Evolutionary conservation across 2,329 filamentous ascomycete genomes (phyloP), one percentile per base, ranked within the genome.

Genomic region (Aspergillus ochraceoroseus): DNA sequence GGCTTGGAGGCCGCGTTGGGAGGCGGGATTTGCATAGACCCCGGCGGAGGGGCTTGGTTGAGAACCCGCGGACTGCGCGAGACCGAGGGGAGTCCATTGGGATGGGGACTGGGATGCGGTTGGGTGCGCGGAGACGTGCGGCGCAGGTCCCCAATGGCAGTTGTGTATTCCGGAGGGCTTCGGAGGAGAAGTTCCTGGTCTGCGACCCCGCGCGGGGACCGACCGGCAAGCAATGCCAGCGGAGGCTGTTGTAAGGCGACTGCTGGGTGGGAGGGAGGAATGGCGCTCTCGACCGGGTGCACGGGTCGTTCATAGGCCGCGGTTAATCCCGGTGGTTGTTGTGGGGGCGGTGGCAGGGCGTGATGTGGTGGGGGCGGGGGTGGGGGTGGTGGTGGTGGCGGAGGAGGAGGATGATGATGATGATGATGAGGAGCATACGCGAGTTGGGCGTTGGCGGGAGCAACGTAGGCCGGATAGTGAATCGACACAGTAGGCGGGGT

Each of bases 401-500:
- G 52, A 26, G 54, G 51, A n/a, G n/a, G n/a, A n/a, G n/a, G n/a
- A n/a, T n/a, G n/a, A n/a, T n/a, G n/a, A n/a, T n/a, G n/a, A n/a
- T n/a, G n/a, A n/a, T n/a, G n/a, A 43, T 51, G 57, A 39, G 49
- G 61, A 12, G 52, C 55, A 36, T 66, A 68, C 12, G 58, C 42
- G 14, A 57, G 46, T 7, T 57, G 61, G 2, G 57, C 57, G 33
- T 58, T 59, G 13, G 56, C 17, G 5, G 63, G 59, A 15, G 65
- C 63, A 14, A 68, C 53, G 43, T 67, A 68, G 5, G 53, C 49
- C n/a, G 55, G 49, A 41, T 65, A 68, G 31, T 56, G 59, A 29
- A 61, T 57, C 19, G 65, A 41, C 13, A 61, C 60, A 3, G 61
- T 63, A 2, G 67, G 64, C 14, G 66, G 66, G n/a, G 67, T 70